These are phyloP conservation scores for Rhizophora mangle DNA, from an alignment of 345 rosid genomes.

Conservation along the genomic window DNA sequence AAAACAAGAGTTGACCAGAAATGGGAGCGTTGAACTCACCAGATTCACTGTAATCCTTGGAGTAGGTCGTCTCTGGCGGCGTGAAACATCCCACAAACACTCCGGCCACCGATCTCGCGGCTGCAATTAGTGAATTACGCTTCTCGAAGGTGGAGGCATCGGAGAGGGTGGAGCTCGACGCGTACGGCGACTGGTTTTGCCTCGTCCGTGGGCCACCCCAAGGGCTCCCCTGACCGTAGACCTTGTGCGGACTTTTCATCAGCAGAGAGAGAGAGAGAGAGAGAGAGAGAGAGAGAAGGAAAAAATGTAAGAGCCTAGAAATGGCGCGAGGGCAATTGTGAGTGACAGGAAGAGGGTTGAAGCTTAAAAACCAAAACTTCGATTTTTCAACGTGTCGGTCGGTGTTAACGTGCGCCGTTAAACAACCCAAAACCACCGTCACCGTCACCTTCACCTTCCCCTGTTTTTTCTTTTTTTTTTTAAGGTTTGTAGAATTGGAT, in stretches of 20 bases:
- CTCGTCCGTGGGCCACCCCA: conserved; percentile 39
- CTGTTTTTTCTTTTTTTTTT: too few species aligned
- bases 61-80: conserved; percentile 48
- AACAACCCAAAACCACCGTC: too few species aligned
- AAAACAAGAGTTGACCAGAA: conserved; percentile 25
- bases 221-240: conserved; percentile 35
- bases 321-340: conserved; percentile 26
- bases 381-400: conserved; percentile 1
- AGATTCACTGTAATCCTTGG: conserved; percentile 34
- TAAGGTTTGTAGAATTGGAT: too few species aligned
- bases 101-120: conserved; percentile 52
- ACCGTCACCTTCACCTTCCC: too few species aligned
- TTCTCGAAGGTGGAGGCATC: conserved; percentile 38
- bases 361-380: background rate
- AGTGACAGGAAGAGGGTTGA: background rate
- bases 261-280: background rate
- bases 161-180: conserved; percentile 39
- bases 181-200: conserved; percentile 31
- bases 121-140: conserved; percentile 30
- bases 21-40: conserved; percentile 28
- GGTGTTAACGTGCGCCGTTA: conserved; percentile 13
- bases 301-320: background rate
- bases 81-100: conserved; percentile 64
- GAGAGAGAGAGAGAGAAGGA: background rate
- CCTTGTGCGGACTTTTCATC: conserved; percentile 26